Evolutionary conservation across 352 stramenopile species (phyloP).

Genomic region (Globisporangium perplexum): DNA sequence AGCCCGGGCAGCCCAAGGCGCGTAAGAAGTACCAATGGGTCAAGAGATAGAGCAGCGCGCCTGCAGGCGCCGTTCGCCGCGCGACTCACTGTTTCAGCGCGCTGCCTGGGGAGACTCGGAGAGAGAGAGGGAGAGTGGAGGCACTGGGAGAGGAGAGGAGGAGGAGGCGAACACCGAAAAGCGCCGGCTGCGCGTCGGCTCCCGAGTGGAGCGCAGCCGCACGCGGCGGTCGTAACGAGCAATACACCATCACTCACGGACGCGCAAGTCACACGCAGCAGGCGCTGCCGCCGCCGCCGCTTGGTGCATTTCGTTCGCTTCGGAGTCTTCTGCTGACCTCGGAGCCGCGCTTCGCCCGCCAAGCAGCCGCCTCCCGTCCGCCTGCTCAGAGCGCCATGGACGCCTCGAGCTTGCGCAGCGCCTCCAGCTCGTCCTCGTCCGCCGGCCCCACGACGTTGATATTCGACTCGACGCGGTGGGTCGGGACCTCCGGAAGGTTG

Average conservation of each 20-base stretch:
- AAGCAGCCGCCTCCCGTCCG: not conserved
- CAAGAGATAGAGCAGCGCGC: constrained; percentile 87
- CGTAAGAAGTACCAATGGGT: constrained; percentile 98
- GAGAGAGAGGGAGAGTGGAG: no score
- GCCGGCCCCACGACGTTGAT: constrained; percentile 64
- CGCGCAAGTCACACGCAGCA: not conserved
- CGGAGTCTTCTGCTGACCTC: not conserved
- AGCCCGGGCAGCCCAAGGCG: constrained; percentile 93
- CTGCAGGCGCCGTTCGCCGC: not conserved
- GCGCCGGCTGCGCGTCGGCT: not conserved
- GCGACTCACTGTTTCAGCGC: not conserved
- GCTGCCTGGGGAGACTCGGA: not conserved
- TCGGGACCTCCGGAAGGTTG: constrained; percentile 75
- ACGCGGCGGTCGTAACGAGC: not conserved
- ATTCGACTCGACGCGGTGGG: constrained; percentile 66
- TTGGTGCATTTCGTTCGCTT: not conserved
- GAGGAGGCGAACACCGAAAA: not conserved
- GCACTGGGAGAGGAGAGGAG: not conserved
- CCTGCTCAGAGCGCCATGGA: constrained; percentile 72
- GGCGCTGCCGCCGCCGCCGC: not conserved
- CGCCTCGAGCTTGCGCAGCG: constrained; percentile 76
- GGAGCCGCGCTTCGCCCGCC: no score
- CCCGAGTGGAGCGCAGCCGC: not conserved
- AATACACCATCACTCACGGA: not conserved
- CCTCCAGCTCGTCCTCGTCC: constrained; percentile 83